phyloP scores from a whole-genome alignment of 306 rosid genomes.

The Citrullus colocynthis region DNA sequence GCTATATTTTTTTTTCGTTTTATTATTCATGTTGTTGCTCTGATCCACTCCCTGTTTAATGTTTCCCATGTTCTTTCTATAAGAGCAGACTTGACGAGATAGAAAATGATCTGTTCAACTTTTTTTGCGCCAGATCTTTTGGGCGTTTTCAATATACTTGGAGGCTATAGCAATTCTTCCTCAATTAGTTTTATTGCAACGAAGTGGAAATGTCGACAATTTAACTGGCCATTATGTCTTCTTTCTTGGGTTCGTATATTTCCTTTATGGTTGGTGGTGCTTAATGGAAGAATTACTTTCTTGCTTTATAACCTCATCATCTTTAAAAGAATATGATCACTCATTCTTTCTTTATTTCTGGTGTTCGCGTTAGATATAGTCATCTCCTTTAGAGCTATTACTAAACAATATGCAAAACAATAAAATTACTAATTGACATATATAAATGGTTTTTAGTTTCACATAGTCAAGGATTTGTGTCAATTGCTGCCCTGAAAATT shows the following conservation, averaged over 20 bases:
- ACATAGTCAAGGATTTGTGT: background rate
- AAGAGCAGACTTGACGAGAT: background rate
- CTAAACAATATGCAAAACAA: background rate
- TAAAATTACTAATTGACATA: background rate
- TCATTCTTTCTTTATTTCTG: background rate
- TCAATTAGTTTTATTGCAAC: conserved; percentile 76
- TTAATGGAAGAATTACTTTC: background rate
- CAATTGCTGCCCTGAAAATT: background rate
- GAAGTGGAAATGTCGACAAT: conserved; percentile 93
- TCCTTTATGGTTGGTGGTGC: background rate
- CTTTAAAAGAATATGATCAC: background rate
- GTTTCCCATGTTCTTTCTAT: background rate
- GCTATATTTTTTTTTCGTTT: background rate
- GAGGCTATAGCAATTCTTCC: conserved; percentile 88
- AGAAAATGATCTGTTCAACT: conserved; percentile 9
- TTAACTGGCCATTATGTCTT: conserved; percentile 83
- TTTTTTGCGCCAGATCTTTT: conserved; percentile 42
- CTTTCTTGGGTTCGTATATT: conserved; percentile 65
- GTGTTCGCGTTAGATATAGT: background rate
- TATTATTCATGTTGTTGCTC: background rate
- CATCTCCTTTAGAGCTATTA: background rate
- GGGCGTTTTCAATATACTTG: conserved; percentile 96
- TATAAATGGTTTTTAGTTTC: background rate
- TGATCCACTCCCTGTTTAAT: background rate
- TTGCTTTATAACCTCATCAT: background rate